These are phyloP conservation scores for Spinellus fusiger DNA, from an alignment of 192 early-diverging fungal genomes.

Conservation along the genomic window DNA sequence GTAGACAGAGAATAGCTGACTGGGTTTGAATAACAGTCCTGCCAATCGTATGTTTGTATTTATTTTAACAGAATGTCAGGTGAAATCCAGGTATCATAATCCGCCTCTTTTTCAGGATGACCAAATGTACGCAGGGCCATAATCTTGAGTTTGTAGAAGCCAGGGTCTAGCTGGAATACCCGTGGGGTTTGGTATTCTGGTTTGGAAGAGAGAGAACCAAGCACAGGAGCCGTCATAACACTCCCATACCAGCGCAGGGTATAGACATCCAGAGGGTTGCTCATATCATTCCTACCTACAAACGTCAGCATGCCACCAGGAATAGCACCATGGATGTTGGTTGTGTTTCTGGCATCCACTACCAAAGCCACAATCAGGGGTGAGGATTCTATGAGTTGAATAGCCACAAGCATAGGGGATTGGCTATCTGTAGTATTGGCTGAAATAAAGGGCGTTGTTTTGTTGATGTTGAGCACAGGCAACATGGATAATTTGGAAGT, in stretches of 20 bases:
- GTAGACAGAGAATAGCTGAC: neutral
- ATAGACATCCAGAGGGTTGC: slow-evolving; percentile 11
- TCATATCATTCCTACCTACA: slow-evolving; percentile 18
- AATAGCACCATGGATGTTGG: slow-evolving; percentile 4
- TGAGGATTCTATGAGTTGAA: slow-evolving; percentile 13
- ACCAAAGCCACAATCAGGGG: slow-evolving; percentile 8
- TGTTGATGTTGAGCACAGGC: slow-evolving; percentile 19
- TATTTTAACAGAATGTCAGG: slow-evolving; percentile 11
- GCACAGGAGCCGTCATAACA: slow-evolving; percentile 1
- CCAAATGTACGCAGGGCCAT: slow-evolving; percentile 37
- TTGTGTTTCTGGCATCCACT: slow-evolving; percentile 6
- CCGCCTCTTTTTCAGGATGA: slow-evolving; percentile 17
- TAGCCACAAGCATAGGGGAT: neutral
- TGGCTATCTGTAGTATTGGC: neutral
- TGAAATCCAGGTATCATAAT: slow-evolving; percentile 39
- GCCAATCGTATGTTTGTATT: neutral
- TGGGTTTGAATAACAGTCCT: neutral
- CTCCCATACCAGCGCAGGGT: slow-evolving; percentile 18
- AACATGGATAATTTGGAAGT: slow-evolving; percentile 7
- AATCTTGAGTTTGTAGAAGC: slow-evolving; percentile 28
- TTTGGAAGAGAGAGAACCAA: neutral
- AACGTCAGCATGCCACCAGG: slow-evolving; percentile 13
- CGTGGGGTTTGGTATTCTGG: neutral
- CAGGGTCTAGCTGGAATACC: neutral
- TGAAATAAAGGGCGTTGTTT: slow-evolving; percentile 14